Conservation (phyloP, 2,329 filamentous ascomycete genomes). For the Hypoxylon sp. region DNA sequence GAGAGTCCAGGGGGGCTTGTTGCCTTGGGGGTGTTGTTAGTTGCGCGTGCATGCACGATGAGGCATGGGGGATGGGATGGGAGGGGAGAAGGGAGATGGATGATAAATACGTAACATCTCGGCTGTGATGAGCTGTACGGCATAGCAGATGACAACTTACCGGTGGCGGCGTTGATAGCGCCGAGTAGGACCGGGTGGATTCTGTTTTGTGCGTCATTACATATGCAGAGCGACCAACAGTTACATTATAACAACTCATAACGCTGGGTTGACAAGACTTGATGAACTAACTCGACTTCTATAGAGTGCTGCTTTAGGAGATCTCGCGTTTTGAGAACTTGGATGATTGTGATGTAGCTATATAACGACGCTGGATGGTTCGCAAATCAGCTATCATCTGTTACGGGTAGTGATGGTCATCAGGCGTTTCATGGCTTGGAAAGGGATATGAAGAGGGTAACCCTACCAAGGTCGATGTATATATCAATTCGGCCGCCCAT, state of each 20-base stretch:
- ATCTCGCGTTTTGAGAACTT: constrained; percentile 68
- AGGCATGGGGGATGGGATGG: background rate
- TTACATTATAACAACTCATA: background rate
- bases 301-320: constrained; percentile 69
- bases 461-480: constrained; percentile 74
- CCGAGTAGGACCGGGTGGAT: constrained; percentile 79
- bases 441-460: background rate
- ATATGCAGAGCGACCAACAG: background rate
- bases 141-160: constrained; percentile 51
- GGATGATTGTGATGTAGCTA: constrained; percentile 67
- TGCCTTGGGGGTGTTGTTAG: constrained; percentile 63
- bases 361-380: constrained; percentile 69
- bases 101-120: no score
- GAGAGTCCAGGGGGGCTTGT: constrained; percentile 79
- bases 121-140: no score
- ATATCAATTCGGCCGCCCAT: constrained; percentile 74
- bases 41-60: background rate
- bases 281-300: constrained; percentile 72
- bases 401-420: no score
- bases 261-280: background rate
- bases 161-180: constrained; percentile 70
- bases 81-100: background rate
- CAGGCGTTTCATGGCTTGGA: background rate
- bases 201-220: constrained; percentile 53
- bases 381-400: constrained; percentile 27